These are phyloP conservation scores for Arabidopsis hybrid DNA, from an alignment of 441 rosid genomes.

Conservation along the genomic window DNA sequence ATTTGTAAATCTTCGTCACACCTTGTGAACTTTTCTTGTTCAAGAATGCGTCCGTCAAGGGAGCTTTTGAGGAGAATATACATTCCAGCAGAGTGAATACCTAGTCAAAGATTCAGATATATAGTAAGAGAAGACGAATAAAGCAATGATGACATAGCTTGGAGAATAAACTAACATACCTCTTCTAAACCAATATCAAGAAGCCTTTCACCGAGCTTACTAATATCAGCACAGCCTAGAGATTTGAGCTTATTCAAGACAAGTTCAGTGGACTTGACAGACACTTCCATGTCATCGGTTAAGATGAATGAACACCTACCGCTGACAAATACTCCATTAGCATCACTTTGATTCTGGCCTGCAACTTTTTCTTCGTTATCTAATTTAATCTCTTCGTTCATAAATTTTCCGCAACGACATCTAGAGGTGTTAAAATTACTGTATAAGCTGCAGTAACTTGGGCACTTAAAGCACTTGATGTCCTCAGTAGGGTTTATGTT, in stretches of 20 bases:
- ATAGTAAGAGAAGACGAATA: not conserved
- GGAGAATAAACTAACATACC: not conserved
- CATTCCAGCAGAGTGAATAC: conserved; percentile 3
- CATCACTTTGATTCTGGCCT: not conserved
- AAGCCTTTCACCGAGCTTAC: not conserved
- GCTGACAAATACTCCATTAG: not conserved
- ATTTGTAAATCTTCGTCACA: not conserved
- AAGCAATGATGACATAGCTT: not conserved
- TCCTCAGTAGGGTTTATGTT: conserved; percentile 8
- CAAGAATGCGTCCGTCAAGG: conserved; percentile 36
- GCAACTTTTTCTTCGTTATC: not conserved
- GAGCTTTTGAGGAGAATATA: conserved; percentile 22
- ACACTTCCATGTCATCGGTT: not conserved
- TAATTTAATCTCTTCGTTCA: not conserved
- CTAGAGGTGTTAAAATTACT: not conserved
- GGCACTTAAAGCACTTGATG: not conserved
- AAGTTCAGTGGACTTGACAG: conserved; percentile 16
- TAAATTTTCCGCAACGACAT: not conserved
- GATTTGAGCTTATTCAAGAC: conserved; percentile 17
- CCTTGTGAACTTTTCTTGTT: not conserved
- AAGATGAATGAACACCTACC: conserved; percentile 2
- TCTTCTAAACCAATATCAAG: not conserved
- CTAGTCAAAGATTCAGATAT: not conserved
- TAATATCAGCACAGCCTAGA: conserved; percentile 15
- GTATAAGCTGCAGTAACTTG: not conserved